These are phyloP conservation scores for Porphyrellus sp. DNA, from an alignment of 1,284 basidiomycete genomes.

Conservation along the genomic window DNA sequence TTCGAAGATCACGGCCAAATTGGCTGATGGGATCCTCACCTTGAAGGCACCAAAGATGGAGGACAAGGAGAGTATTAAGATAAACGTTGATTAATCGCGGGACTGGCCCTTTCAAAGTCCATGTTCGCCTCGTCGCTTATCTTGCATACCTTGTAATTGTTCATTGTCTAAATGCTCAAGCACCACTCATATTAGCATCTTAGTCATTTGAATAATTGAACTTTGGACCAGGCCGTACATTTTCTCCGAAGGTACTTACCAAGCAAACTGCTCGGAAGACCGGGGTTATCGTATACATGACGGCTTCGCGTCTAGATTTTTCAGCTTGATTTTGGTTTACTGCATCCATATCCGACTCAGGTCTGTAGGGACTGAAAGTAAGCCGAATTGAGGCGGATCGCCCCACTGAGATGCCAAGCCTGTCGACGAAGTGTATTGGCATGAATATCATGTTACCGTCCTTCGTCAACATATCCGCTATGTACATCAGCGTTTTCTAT, in stretches of 20 bases:
- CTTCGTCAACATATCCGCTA: not conserved
- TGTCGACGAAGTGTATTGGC: not conserved
- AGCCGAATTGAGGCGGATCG: slow-evolving; percentile 1
- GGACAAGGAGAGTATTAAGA: slow-evolving; percentile 43
- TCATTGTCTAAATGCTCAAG: no score
- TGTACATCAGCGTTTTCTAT: slow-evolving; percentile 39
- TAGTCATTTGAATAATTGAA: no score
- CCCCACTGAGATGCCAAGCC: not conserved
- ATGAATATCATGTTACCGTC: not conserved
- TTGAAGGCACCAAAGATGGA: slow-evolving; percentile 59
- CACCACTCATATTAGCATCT: no score
- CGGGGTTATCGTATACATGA: no score
- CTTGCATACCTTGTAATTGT: no score
- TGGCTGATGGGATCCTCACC: slow-evolving; percentile 67
- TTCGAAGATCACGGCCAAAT: slow-evolving; percentile 57
- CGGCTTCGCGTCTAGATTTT: slow-evolving; percentile 51
- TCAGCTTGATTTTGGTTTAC: slow-evolving; percentile 65
- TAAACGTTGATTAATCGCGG: slow-evolving; percentile 21
- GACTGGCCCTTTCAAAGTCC: not conserved
- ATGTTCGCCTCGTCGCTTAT: not conserved
- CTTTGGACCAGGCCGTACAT: no score
- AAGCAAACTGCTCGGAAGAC: no score
- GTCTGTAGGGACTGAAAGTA: not conserved
- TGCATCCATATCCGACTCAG: slow-evolving; percentile 44
- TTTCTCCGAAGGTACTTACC: no score